Conservation (phyloP, 768 basidiomycete genomes). For the Pisolithus orientalis region DNA sequence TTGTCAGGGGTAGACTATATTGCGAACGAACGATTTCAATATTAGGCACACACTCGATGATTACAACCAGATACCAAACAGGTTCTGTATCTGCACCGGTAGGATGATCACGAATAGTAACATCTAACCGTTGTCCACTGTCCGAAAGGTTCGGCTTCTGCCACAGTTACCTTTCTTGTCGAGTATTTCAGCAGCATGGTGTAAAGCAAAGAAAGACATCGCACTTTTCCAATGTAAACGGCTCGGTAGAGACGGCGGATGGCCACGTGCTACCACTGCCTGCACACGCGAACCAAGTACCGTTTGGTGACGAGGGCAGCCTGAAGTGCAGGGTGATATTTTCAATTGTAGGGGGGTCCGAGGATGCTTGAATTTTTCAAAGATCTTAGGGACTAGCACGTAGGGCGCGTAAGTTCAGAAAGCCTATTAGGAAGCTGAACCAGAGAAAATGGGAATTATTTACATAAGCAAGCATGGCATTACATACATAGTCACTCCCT, state of each 20-base stretch:
- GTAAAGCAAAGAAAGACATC: constrained; percentile 13
- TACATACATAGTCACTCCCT: too few species aligned
- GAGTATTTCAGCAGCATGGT: constrained; percentile 8
- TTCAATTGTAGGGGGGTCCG: constrained; percentile 5
- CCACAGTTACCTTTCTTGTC: constrained; percentile 5
- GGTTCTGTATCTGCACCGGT: neutral
- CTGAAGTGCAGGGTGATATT: constrained; percentile 4
- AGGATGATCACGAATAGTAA: constrained; percentile 14
- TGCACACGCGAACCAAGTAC: constrained; percentile 24
- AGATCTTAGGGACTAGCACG: constrained; percentile 18
- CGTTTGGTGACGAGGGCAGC: constrained; percentile 18
- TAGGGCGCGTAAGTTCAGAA: constrained; percentile 15
- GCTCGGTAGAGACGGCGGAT: constrained; percentile 17
- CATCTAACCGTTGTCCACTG: constrained; percentile 20
- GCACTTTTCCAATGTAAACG: constrained; percentile 14
- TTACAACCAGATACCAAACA: constrained; percentile 1
- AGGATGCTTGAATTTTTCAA: constrained; percentile 8
- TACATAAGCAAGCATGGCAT: too few species aligned
- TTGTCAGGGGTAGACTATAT: neutral
- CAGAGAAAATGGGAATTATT: too few species aligned
- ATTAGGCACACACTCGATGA: constrained; percentile 11
- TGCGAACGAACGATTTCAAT: constrained; percentile 16
- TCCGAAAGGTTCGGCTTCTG: constrained; percentile 14
- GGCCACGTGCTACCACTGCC: constrained; percentile 22
- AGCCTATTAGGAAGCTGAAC: neutral